Conservation (phyloP, 257 asterid genomes). For the Verbena officinalis region DNA sequence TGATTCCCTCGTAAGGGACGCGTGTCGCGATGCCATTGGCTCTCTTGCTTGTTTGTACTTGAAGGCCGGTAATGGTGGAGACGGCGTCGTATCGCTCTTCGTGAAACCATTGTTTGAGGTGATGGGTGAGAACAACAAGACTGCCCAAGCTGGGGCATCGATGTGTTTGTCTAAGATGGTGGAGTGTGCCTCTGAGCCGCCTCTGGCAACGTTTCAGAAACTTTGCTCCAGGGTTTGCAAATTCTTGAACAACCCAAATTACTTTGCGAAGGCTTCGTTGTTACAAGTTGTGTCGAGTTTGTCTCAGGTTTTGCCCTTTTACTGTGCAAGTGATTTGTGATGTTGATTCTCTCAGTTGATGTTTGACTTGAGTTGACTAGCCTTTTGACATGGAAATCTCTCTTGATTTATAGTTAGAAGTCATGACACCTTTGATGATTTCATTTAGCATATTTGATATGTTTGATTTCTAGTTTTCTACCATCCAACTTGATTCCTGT, state of each 20-base stretch:
- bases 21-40: constrained; percentile 93
- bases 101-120: constrained; percentile 91
- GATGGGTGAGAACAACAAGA: constrained; percentile 88
- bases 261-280: constrained; percentile 84
- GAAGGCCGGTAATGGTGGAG: constrained; percentile 64
- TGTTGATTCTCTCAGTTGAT: neutral
- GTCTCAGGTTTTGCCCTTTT: constrained; percentile 66
- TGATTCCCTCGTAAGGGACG: constrained; percentile 90
- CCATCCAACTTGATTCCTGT: neutral
- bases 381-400: constrained; percentile 8
- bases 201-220: constrained; percentile 74
- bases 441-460: constrained; percentile 4
- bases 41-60: constrained; percentile 70
- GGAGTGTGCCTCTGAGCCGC: constrained; percentile 74
- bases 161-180: constrained; percentile 88
- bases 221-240: constrained; percentile 86
- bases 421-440: constrained; percentile 7
- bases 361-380: constrained; percentile 20
- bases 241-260: constrained; percentile 74
- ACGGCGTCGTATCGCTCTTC: constrained; percentile 75
- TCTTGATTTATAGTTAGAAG: neutral
- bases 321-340: neutral
- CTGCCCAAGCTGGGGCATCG: constrained; percentile 90
- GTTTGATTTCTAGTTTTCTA: neutral
- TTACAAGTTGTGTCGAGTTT: constrained; percentile 87